Base-by-base conservation (phyloP, 129 eudicot species). In the Kitagawia praeruptora region DNA sequence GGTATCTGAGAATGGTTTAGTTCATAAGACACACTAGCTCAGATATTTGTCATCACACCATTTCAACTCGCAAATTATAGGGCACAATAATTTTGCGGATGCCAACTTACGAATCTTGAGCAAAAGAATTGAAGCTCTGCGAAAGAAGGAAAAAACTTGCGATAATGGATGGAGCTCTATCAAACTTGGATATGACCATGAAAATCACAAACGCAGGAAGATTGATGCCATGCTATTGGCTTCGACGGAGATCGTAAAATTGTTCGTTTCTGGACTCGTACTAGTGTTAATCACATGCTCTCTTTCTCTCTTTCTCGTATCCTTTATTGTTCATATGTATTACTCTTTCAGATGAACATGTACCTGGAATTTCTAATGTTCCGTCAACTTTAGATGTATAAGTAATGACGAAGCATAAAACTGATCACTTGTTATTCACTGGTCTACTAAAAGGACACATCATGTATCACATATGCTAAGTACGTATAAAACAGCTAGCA, bases 91-190 rank as follows among this genome's bases (percentile, higher is more conserved):
- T 27, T 28, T 58, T 37, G 82, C 58, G 70, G 87, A 84, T 64
- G 78, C 84, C 45, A 80, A 76, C 49, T 38, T 80, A 74, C 76
- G 75, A 42, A 42, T 80, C 47, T 39, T 80, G 7, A 76, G 76
- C 45, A 38, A 54, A 37, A 80, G 84, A 80, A 84, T 84, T 42
- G 81, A 77, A 44, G 54, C 42, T 23, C 14, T 80, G 71, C 78
- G 79, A 48, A 76, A 25, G 40, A 80, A 77, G 39, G 87, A 84
- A 45, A 76, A 19, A 14, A 16, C 18, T 27, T 39, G 1, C 48
- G 28, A 31, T 2, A 77, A 76, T 25, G 83, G 83, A 11, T 84
- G 87, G 87, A 84, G 58, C 25, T 80, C 76, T 46, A 56, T 23
- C 31, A 49, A 27, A 76, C 28, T 23, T 10, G 78, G 75, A 25